These are phyloP conservation scores for Teunomyces barrocoloradensis DNA, from an alignment of 805 yeast species.

Conservation along the genomic window DNA sequence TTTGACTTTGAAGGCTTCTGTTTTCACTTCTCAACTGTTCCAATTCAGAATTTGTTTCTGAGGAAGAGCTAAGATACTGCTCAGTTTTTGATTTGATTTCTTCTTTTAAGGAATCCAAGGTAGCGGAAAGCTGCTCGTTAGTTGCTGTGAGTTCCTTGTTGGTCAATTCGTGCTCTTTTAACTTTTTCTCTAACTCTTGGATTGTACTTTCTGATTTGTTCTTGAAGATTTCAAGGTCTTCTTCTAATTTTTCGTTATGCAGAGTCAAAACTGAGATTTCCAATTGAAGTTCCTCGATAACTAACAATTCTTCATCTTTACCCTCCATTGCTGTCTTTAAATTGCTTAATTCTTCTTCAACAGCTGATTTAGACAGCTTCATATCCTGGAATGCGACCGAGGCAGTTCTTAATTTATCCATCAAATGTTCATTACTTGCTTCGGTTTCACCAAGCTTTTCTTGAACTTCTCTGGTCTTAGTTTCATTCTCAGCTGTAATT, in stretches of 20 bases:
- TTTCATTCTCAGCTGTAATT: conserved; percentile 10
- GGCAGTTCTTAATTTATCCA: conserved; percentile 43
- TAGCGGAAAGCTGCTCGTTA: background rate
- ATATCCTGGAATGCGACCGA: conserved; percentile 34
- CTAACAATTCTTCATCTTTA: conserved; percentile 14
- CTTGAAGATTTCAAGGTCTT: background rate
- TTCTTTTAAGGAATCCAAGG: conserved; percentile 1
- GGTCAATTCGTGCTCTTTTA: background rate
- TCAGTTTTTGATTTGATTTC: conserved; percentile 7
- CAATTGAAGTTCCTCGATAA: conserved; percentile 5
- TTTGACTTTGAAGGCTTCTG: conserved; percentile 3
- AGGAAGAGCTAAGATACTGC: background rate
- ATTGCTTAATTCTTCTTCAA: conserved; percentile 12
- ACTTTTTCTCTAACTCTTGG: background rate
- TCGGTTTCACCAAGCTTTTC: conserved; percentile 28
- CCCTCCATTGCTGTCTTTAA: conserved; percentile 14
- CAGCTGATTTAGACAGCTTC: conserved; percentile 16
- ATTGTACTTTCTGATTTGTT: background rate
- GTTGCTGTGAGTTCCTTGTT: background rate
- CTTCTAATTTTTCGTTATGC: conserved; percentile 1
- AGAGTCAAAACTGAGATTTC: conserved; percentile 8
- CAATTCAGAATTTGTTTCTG: background rate
- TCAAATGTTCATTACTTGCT: conserved; percentile 32
- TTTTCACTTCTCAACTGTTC: conserved; percentile 1
- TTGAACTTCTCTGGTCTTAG: conserved; percentile 14